phyloP scores from a whole-genome alignment of 371 early-diverging fungal species.

The Conidiobolus incongruus region DNA sequence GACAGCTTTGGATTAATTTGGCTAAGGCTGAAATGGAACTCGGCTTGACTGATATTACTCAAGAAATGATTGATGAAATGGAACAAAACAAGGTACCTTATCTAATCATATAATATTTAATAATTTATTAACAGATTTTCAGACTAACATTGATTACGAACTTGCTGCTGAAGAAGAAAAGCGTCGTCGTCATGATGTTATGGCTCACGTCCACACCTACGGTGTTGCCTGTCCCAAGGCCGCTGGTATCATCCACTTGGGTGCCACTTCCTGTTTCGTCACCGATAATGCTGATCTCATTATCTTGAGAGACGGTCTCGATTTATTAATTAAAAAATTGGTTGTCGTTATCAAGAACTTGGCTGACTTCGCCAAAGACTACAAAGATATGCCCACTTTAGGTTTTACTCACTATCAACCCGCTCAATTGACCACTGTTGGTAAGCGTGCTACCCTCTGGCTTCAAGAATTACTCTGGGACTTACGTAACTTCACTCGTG shows the following conservation, averaged over 20 bases:
- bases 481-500: conserved; percentile 77
- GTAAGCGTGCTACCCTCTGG: conserved; percentile 94
- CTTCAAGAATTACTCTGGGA: conserved; percentile 89
- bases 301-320: conserved; percentile 80
- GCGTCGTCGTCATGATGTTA: conserved; percentile 90
- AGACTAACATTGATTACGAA: conserved; percentile 35
- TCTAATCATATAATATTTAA: not conserved
- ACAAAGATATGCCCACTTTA: conserved; percentile 76
- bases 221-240: conserved; percentile 77
- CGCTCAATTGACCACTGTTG: conserved; percentile 93
- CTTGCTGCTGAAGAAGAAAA: conserved; percentile 83
- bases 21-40: conserved; percentile 84
- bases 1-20: conserved; percentile 81
- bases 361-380: conserved; percentile 46
- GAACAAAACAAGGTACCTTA: conserved; percentile 35
- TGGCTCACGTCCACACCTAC: conserved; percentile 95
- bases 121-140: not conserved
- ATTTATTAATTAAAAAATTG: conserved; percentile 73
- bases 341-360: conserved; percentile 59
- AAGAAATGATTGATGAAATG: conserved; percentile 79
- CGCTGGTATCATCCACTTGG: conserved; percentile 89
- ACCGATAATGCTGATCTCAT: conserved; percentile 95
- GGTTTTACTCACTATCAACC: conserved; percentile 98
- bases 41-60: conserved; percentile 67
- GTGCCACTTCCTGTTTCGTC: conserved; percentile 94